Evolutionary conservation across 768 basidiomycete genomes (phyloP), one percentile per base, ranked within the genome.

Genomic region (Suillus decipiens): DNA sequence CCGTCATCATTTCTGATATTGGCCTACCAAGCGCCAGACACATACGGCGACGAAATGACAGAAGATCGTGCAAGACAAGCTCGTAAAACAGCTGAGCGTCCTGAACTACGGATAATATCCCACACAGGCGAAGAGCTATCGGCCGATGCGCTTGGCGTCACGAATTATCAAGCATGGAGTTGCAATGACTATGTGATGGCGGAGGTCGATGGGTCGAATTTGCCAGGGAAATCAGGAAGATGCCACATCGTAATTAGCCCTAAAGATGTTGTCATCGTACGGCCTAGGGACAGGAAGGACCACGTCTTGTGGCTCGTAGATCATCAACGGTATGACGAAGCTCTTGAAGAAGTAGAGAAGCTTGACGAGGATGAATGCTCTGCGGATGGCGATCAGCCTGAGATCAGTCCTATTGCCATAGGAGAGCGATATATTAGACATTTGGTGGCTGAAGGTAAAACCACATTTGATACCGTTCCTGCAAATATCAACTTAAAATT

Each of bases 231-330:
- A 39, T 66, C 61, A 76, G 80, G 77, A 19, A 80, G 86, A 62
- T 85, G 84, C 59, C 97, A 94, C 71, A 81, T 95, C 34, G 95
- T 97, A 14, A 76, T 94, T 69, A 92, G 91, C 64, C 97, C 97
- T 9, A 83, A 84, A 72, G 94, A 95, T 70, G 75, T 99, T 34
- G 89, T 99, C 48, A 77, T 95, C 9, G 96, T 95, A n/a, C 85
- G 86, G 68, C 89, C 90, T 43, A 81, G 97, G 63, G 97, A 99
- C 78, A 83, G 85, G 71, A 84, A 86, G 68, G 97, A 99, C 73
- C 95, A 96, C 72, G 86, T 99, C 45, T 80, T 83, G 10, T 99
- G 97, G 97, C 77, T 99, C 19, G 89, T 98, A 12, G 94, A 98
- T 71, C 82, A 86, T 68, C 81, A 84, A 72, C 78, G 87, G 67